Base-by-base conservation (phyloP, 345 rosid genomes). In the Salix caprea region DNA sequence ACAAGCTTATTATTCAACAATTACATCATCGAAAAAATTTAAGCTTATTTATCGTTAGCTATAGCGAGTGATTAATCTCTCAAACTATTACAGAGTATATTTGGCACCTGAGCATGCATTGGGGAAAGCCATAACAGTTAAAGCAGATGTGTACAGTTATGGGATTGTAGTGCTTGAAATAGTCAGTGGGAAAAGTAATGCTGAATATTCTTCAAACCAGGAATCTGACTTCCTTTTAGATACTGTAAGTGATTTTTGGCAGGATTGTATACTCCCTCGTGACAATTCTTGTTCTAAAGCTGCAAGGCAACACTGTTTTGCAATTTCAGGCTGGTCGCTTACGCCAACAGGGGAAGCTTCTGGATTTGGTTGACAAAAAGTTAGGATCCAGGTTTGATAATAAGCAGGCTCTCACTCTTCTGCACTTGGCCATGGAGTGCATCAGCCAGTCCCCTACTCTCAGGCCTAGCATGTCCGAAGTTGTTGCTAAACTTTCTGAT, bases 91-190 rank as follows among this genome's bases (percentile, higher is more conserved):
- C 65, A 79, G 78, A 21, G 74, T 70, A 62, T 79, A 74, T 15
- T 34, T 79, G 61, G 82, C 82, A 26, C 82, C 82, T 0, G 75
- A 79, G 70, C 69, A 74, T 28, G 82, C 78, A 50, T 37, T 24
- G 54, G 58, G 56, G 23, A 56, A 37, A 69, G 14, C 56, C 58
- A 23, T 74, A 32, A 34, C 78, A 26, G 82, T 34, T 16, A 74
- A 74, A 65, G 74, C 54, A 32, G 82, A 79, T 69, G 75, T 79
- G 37, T 79, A 61, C 7, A 69, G 82, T 60, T 79, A n/a, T 21
- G 78, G 82, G 67, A 60, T 74, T 9, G 66, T 79, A 19, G n/a
- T 70, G 48, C 75, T 79, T 7, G 82, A 79, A 74, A 70, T 79
- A 48, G 52, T 79, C 34, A 74, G 82, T 19, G 75, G 82, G 44